These are phyloP conservation scores for Lithocarpus polystachyus DNA, from an alignment of 306 rosid species.

Conservation along the genomic window DNA sequence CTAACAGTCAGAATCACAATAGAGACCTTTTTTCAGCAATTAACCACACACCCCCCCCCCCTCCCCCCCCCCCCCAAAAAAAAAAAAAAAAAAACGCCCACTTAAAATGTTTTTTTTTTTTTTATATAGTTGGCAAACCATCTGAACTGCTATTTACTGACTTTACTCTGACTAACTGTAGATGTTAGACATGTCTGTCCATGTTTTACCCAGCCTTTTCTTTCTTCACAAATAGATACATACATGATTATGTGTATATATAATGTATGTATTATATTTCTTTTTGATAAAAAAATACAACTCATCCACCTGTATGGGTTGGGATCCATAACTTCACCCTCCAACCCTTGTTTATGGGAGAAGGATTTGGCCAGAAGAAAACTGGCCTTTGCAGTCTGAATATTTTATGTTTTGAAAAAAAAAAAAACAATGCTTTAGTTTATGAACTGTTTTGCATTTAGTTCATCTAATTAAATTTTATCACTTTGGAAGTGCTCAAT, in stretches of 20 bases:
- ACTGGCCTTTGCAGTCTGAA: background rate
- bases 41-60: background rate
- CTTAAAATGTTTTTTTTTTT: background rate
- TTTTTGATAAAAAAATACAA: background rate
- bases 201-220: background rate
- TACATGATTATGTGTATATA: background rate
- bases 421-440: background rate
- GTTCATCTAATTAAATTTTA: background rate
- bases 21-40: background rate
- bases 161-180: background rate
- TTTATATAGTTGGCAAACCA: background rate
- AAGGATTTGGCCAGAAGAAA: background rate
- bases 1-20: background rate
- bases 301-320: background rate
- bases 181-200: background rate
- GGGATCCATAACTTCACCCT: no score
- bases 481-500: background rate
- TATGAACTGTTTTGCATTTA: background rate
- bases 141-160: constrained; percentile 15
- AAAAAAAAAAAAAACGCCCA: no score
- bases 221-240: background rate
- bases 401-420: background rate
- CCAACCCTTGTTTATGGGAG: background rate
- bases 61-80: no score
- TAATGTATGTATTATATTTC: background rate